Percentiles rank a stretch among this genome's conserved stretches.
Conservation (phyloP, 805 yeast genomes). For the Candida bentonensis region DNA sequence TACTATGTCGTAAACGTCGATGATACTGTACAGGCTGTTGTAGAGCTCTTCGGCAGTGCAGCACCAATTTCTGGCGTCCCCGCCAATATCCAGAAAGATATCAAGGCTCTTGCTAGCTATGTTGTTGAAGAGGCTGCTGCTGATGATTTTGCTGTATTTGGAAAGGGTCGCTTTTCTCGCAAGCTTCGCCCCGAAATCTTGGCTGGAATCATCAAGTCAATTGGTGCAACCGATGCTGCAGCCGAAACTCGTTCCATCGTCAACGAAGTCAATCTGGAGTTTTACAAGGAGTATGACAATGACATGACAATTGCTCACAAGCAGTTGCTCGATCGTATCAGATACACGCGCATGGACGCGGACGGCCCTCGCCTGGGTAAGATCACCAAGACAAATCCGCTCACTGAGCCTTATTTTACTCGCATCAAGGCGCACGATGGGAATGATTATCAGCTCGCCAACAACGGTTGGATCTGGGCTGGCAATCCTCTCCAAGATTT, state of each 20-base stretch:
- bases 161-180: slow-evolving; percentile 41
- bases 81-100: slow-evolving; percentile 14
- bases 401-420: slow-evolving; percentile 82
- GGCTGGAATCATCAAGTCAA: slow-evolving; percentile 33
- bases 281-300: slow-evolving; percentile 61
- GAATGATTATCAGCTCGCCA: slow-evolving; percentile 43
- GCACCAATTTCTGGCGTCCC: slow-evolving; percentile 33
- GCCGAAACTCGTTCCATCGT: slow-evolving; percentile 29
- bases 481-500: slow-evolving; percentile 89
- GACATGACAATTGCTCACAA: slow-evolving; percentile 50
- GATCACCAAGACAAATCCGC: slow-evolving; percentile 40
- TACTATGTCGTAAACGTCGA: slow-evolving; percentile 59
- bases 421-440: slow-evolving; percentile 43
- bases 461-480: slow-evolving; percentile 98
- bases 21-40: slow-evolving; percentile 23
- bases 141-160: slow-evolving; percentile 25
- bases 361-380: slow-evolving; percentile 75
- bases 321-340: slow-evolving; percentile 64
- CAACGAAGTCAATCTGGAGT: slow-evolving; percentile 63
- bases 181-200: slow-evolving; percentile 36
- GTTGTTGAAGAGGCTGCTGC: slow-evolving; percentile 30
- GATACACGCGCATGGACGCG: slow-evolving; percentile 59
- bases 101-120: slow-evolving; percentile 30
- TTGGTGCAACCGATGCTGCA: slow-evolving; percentile 16
- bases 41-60: slow-evolving; percentile 18